These are phyloP conservation scores for Bauhinia variegata DNA, from an alignment of 306 rosid genomes.

Conservation along the genomic window DNA sequence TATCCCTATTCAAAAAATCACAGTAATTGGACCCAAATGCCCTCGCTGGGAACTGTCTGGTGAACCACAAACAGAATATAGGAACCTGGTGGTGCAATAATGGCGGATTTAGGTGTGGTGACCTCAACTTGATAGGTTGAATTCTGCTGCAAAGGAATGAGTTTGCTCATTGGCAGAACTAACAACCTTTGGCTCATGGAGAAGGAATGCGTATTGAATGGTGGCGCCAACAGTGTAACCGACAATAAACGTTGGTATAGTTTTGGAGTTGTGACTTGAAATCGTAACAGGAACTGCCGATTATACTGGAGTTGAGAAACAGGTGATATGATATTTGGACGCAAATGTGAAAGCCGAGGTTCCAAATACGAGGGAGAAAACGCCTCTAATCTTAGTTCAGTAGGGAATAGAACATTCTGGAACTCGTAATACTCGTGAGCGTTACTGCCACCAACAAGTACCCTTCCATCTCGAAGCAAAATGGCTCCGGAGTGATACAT, in stretches of 20 bases:
- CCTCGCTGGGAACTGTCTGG: constrained; percentile 64
- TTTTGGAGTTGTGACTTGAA: constrained; percentile 11
- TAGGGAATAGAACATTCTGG: constrained; percentile 50
- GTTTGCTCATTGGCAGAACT: constrained; percentile 33
- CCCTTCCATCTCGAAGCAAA: constrained; percentile 72
- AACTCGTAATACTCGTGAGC: constrained; percentile 56
- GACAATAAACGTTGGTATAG: constrained; percentile 27
- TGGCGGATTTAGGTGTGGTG: constrained; percentile 42
- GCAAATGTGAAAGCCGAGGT: not conserved
- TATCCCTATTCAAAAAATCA: constrained; percentile 16
- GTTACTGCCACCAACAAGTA: constrained; percentile 77
- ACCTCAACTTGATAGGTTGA: constrained; percentile 38
- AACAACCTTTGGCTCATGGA: constrained; percentile 80
- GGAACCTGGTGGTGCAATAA: constrained; percentile 52
- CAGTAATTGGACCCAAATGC: constrained; percentile 59
- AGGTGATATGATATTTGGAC: constrained; percentile 41
- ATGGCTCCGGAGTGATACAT: constrained; percentile 76
- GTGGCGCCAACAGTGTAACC: constrained; percentile 63
- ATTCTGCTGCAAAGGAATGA: constrained; percentile 6
- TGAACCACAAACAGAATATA: constrained; percentile 63
- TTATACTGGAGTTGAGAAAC: constrained; percentile 28
- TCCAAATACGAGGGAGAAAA: constrained; percentile 58
- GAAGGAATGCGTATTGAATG: constrained; percentile 77
- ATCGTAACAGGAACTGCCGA: constrained; percentile 35
- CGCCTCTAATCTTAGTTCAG: constrained; percentile 53